Evolutionary conservation across 139 green algal species (phyloP).

Genomic region (Coelastrella sp.): DNA sequence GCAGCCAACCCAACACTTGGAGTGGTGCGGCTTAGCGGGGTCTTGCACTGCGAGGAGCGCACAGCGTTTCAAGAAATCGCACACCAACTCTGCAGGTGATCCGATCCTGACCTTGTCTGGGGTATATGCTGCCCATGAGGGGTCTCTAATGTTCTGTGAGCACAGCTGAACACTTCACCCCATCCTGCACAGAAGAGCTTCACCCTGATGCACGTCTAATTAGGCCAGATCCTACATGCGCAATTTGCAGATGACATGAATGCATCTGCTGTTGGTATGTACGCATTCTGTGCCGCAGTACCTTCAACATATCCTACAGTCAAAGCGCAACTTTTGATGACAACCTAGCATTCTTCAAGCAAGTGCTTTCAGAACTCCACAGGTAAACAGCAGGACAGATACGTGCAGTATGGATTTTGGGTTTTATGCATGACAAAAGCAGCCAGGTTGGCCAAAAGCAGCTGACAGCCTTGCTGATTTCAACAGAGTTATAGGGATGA

Average conservation of each 20-base stretch:
- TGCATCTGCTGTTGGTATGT: too few species aligned
- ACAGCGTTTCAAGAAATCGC: slow-evolving; percentile 68
- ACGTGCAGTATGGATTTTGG: background rate
- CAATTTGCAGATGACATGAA: too few species aligned
- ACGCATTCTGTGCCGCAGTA: background rate
- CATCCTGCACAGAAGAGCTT: too few species aligned
- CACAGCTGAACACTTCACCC: too few species aligned
- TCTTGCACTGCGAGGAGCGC: slow-evolving; percentile 78
- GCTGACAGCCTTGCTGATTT: too few species aligned
- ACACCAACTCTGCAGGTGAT: slow-evolving; percentile 44
- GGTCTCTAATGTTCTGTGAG: too few species aligned
- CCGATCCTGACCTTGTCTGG: background rate
- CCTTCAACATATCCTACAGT: slow-evolving; percentile 54
- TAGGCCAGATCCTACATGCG: too few species aligned
- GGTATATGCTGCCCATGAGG: background rate
- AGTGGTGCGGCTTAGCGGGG: slow-evolving; percentile 79
- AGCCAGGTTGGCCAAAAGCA: too few species aligned
- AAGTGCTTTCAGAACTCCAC: slow-evolving; percentile 73
- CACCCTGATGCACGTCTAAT: too few species aligned
- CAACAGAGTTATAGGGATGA: too few species aligned
- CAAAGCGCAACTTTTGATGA: slow-evolving; percentile 70
- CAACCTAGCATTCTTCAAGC: slow-evolving; percentile 84
- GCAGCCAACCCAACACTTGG: slow-evolving; percentile 61
- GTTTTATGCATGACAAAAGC: too few species aligned
- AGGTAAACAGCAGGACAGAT: slow-evolving; percentile 37